Percentiles rank a stretch among this genome's conserved stretches.
phyloP scores from a whole-genome alignment of 148 eudicot species.

The Vaccinium darrowii region DNA sequence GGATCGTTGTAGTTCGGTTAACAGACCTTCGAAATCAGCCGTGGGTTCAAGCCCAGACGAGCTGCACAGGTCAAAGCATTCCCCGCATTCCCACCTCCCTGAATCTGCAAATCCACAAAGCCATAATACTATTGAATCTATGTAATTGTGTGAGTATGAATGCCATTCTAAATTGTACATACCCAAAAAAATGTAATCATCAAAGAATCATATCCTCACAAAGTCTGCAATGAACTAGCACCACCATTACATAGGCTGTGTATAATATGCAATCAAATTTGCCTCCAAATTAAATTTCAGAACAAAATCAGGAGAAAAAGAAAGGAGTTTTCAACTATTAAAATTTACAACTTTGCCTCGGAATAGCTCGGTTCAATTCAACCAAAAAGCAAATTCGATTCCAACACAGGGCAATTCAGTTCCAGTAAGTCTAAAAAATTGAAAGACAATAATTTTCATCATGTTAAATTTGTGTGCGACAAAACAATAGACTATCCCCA shows the following conservation, averaged over 20 bases:
- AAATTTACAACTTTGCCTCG: background rate
- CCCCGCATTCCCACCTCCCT: constrained; percentile 60
- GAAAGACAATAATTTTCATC: background rate
- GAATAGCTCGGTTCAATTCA: background rate
- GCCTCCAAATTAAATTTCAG: background rate
- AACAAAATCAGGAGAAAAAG: background rate
- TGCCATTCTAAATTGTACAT: background rate
- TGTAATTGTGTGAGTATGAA: background rate
- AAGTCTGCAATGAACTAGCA: background rate
- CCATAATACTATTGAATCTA: background rate
- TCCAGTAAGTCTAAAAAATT: background rate
- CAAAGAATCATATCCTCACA: background rate
- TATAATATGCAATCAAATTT: background rate
- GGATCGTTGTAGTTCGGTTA: background rate
- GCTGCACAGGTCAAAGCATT: constrained; percentile 58
- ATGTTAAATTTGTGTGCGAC: background rate
- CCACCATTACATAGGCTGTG: background rate
- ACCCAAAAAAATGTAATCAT: background rate
- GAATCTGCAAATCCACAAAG: constrained; percentile 31
- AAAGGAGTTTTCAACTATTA: background rate
- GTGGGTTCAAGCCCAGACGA: constrained; percentile 45
- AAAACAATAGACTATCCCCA: background rate
- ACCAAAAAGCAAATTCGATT: background rate
- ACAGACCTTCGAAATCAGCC: constrained; percentile 43
- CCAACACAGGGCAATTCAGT: background rate